Evolutionary conservation across 257 asterid species (phyloP).

Genomic region (Rauvolfia tetraphylla): DNA sequence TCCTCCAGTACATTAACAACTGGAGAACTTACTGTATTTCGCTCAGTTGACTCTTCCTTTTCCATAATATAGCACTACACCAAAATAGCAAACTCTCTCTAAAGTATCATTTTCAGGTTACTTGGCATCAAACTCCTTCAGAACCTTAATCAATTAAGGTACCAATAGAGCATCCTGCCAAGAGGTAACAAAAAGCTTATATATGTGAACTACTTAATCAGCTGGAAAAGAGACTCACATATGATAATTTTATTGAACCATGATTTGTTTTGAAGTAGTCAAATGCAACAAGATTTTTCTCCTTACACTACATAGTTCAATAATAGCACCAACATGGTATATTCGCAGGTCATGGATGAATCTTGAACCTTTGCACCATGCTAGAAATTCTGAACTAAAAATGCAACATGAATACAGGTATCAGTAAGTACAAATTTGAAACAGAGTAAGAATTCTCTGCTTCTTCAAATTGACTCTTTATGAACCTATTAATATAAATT

Average conservation of each 20-base stretch:
- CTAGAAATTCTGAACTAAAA: neutral
- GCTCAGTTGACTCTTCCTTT: constrained; percentile 26
- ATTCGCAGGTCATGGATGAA: neutral
- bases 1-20: constrained; percentile 18
- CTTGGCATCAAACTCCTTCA: neutral
- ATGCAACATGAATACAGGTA: no score
- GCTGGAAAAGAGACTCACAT: neutral
- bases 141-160: neutral
- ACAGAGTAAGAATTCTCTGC: neutral
- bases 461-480: neutral
- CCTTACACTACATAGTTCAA: neutral
- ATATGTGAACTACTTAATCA: neutral
- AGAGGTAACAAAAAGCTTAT: constrained; percentile 1
- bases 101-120: constrained; percentile 9
- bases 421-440: neutral
- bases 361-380: neutral
- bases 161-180: constrained; percentile 4
- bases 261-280: neutral
- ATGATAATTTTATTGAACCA: neutral
- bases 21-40: constrained; percentile 15
- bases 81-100: constrained; percentile 1
- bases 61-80: constrained; percentile 27
- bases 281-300: neutral
- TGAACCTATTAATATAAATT: neutral
- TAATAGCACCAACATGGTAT: neutral